Evolutionary conservation across 2,329 filamentous ascomycete species (phyloP), one percentile per base, ranked within the genome.

Genomic region (Cladophialophora bantiana): DNA sequence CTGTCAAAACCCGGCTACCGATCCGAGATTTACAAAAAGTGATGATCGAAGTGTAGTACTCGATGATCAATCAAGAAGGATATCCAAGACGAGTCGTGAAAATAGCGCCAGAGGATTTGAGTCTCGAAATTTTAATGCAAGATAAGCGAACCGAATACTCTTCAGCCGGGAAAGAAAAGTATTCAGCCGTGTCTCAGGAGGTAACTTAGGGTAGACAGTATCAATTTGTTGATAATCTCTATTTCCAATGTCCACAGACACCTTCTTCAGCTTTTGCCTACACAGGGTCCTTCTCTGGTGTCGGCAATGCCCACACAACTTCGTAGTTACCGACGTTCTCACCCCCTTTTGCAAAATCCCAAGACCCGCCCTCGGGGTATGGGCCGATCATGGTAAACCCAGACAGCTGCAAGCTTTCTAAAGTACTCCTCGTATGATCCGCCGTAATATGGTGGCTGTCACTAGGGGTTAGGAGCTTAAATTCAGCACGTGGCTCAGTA

Each of bases 311-410:
- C 84, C 85, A 86, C 0, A 82, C 78, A 63, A 76, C 71, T 58
- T 80, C 76, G 70, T 80, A 83, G 18, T 75, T 71, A 12, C 77
- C 80, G 18, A 72, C 73, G 71, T 82, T 75, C 67, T 82, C 80
- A 1, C 81, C 82, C 7, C 82, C 83, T 2, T 78, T 75, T 4
- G 75, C 76, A 73, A 84, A 86, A 72, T 86, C 84, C 85, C 85
- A 87, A 0, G 76, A 76, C 1, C 81, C 79, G 50, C 70, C 73
- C 40, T 72, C 71, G 3, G 83, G 84, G 77, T 88, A 88, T 4
- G 84, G 84, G 0, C 86, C 86, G 74, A 88, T 82, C 85, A 86
- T 86, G 59, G 81, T 83, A 69, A 85, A 86, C 0, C 83, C 83
- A 1, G 73, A 69, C 4, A 83, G 62, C 61, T 77, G 54, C 1